Percentiles rank a stretch among this genome's conserved stretches.
Evolutionary conservation across 176 grass and related monocot species (phyloP).

Genomic region (Zoysia japonica): DNA sequence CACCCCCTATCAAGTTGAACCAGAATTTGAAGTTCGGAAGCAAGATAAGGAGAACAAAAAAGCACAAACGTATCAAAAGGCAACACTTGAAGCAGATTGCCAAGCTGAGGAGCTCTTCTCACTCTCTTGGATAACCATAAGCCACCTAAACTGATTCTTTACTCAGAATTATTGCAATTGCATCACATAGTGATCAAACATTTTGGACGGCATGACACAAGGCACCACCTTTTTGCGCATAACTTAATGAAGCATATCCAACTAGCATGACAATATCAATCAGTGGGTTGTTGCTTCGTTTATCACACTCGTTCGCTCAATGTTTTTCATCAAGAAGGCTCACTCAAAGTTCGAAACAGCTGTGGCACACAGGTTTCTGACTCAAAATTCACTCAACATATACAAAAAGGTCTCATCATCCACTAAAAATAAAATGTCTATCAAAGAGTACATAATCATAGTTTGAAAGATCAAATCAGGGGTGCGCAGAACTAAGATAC

Average conservation of each 20-base stretch:
- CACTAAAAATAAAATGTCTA: not conserved
- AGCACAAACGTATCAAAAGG: not conserved
- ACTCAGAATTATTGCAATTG: not conserved
- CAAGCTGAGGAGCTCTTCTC: conserved; percentile 30
- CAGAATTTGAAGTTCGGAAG: conserved; percentile 28
- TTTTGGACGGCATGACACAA: not conserved
- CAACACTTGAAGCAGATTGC: not conserved
- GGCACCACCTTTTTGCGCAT: conserved; percentile 13
- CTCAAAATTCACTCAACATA: conserved; percentile 1
- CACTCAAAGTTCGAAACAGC: conserved; percentile 2
- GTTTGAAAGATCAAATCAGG: conserved; percentile 7
- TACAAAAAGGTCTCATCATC: not conserved
- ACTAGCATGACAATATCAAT: conserved; percentile 11
- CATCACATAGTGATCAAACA: conserved; percentile 10
- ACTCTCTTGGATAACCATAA: conserved; percentile 23
- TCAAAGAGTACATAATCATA: not conserved
- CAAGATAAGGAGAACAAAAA: conserved; percentile 4
- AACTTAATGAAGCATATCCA: not conserved
- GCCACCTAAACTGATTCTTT: conserved; percentile 2
- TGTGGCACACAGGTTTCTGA: not conserved
- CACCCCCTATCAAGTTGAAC: conserved; percentile 8
- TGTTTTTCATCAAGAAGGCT: conserved; percentile 1
- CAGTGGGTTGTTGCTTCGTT: conserved; percentile 8
- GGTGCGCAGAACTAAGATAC: not conserved
- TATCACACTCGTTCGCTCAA: conserved; percentile 21